Conservation (phyloP, 768 basidiomycete species). For the Leccinum disarticulatum region DNA sequence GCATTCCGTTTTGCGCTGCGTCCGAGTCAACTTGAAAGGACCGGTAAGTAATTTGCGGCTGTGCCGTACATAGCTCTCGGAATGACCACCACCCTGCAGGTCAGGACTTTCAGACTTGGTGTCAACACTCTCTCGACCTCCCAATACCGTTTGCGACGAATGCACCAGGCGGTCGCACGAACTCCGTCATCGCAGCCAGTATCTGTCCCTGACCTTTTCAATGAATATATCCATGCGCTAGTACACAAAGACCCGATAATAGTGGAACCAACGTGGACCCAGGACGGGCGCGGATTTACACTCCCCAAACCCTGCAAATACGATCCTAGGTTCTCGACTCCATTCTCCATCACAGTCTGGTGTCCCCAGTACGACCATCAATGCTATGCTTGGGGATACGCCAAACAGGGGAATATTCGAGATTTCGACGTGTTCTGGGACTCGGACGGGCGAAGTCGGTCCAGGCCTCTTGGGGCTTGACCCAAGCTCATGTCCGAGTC, state of each 20-base stretch:
- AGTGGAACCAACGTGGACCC: constrained; percentile 14
- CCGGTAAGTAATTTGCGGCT: not conserved
- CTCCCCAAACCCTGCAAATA: constrained; percentile 1
- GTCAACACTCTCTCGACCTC: constrained; percentile 7
- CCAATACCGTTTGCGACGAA: no score
- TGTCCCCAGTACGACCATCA: constrained; percentile 44
- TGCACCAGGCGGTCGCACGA: constrained; percentile 21
- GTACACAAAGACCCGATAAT: constrained; percentile 44
- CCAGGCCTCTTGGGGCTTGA: no score
- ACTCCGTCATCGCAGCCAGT: not conserved
- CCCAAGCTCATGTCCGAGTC: constrained; percentile 27
- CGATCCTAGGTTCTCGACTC: constrained; percentile 5
- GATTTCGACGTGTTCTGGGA: constrained; percentile 42
- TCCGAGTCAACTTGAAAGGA: no score
- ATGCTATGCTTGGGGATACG: constrained; percentile 50
- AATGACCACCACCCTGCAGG: constrained; percentile 4
- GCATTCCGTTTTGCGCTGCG: no score
- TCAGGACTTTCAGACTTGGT: constrained; percentile 8
- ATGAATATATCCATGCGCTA: constrained; percentile 14
- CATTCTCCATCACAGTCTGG: constrained; percentile 3
- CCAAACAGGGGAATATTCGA: constrained; percentile 43
- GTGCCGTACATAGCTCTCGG: not conserved
- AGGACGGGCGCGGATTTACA: constrained; percentile 6
- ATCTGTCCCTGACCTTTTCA: constrained; percentile 18
- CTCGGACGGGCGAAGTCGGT: no score